These are phyloP conservation scores for Bonia amplexicaulis DNA, from an alignment of 176 grass and related monocot genomes.

Conservation along the genomic window DNA sequence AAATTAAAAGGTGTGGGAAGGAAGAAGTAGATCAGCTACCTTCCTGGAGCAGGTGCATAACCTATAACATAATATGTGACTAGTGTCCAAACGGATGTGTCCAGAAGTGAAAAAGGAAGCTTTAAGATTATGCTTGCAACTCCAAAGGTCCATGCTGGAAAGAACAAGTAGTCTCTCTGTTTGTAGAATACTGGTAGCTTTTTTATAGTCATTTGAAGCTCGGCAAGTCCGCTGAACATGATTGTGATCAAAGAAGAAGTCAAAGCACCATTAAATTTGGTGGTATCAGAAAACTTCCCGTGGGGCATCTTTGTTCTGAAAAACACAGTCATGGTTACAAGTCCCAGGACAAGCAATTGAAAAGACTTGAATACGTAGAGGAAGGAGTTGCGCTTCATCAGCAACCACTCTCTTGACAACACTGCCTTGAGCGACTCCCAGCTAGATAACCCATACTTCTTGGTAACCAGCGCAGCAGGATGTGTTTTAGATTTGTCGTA, in stretches of 20 bases:
- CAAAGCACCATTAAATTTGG: conserved; percentile 47
- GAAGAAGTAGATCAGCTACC: conserved; percentile 5
- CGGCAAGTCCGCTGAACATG: conserved; percentile 62
- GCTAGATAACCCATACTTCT: conserved; percentile 59
- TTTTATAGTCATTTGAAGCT: conserved; percentile 50
- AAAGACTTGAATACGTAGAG: conserved; percentile 52
- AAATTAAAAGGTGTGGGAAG: neutral
- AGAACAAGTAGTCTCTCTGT: conserved; percentile 70
- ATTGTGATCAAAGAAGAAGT: conserved; percentile 48
- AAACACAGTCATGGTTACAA: conserved; percentile 66
- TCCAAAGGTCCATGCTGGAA: conserved; percentile 61
- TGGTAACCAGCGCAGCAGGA: conserved; percentile 43
- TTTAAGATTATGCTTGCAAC: conserved; percentile 51
- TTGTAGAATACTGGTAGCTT: conserved; percentile 71
- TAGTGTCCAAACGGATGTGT: conserved; percentile 36
- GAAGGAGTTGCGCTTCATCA: conserved; percentile 69
- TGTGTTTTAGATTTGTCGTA: conserved; percentile 59
- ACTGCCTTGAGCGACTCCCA: conserved; percentile 48
- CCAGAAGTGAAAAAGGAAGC: conserved; percentile 55
- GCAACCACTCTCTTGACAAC: conserved; percentile 55
- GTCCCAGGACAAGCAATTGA: conserved; percentile 43
- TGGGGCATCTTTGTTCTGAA: conserved; percentile 67
- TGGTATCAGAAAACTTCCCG: conserved; percentile 24
- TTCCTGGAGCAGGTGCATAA: conserved; percentile 32
- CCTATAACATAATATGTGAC: conserved; percentile 59